A percentile compares a stretch with the other conserved stretches of the same genome.
These are phyloP conservation scores for Lanmaoa rubissima DNA, from an alignment of 768 basidiomycete genomes.

Conservation along the genomic window DNA sequence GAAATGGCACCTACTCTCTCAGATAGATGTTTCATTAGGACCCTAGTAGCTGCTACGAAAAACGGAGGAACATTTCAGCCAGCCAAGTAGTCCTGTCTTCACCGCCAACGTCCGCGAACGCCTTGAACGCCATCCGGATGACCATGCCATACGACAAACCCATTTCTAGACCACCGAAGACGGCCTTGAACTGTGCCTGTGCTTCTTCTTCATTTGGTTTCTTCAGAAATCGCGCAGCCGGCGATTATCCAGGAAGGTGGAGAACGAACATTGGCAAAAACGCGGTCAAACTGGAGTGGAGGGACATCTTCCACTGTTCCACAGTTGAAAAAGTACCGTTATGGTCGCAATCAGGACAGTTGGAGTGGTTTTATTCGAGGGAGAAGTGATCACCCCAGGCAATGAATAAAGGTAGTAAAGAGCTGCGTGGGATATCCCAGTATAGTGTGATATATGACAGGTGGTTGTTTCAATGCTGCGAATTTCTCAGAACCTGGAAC, in stretches of 20 bases:
- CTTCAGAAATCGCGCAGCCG: slow-evolving; percentile 43
- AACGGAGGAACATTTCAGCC: neutral
- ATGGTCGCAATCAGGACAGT: slow-evolving; percentile 35
- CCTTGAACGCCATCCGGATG: neutral
- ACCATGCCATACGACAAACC: slow-evolving; percentile 5
- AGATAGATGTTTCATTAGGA: too few species aligned
- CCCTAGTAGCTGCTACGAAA: too few species aligned
- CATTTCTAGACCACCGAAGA: slow-evolving; percentile 46
- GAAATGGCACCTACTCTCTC: too few species aligned
- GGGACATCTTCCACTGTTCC: slow-evolving; percentile 30
- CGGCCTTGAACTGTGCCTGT: slow-evolving; percentile 67
- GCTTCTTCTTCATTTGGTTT: slow-evolving; percentile 59
- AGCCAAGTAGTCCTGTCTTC: neutral
- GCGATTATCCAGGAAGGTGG: slow-evolving; percentile 58
- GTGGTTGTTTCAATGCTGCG: slow-evolving; percentile 37
- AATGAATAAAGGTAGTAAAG: slow-evolving; percentile 28
- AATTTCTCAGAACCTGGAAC: slow-evolving; percentile 17
- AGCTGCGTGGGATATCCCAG: too few species aligned
- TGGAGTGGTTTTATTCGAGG: slow-evolving; percentile 10
- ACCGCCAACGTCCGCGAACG: neutral
- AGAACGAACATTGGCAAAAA: slow-evolving; percentile 49
- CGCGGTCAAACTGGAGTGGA: slow-evolving; percentile 35
- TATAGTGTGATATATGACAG: slow-evolving; percentile 45
- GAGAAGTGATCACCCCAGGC: too few species aligned
- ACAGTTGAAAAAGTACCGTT: slow-evolving; percentile 33